These are phyloP conservation scores for Sclerotinia trifoliorum DNA, from an alignment of 2,329 filamentous ascomycete species.

Conservation along the genomic window DNA sequence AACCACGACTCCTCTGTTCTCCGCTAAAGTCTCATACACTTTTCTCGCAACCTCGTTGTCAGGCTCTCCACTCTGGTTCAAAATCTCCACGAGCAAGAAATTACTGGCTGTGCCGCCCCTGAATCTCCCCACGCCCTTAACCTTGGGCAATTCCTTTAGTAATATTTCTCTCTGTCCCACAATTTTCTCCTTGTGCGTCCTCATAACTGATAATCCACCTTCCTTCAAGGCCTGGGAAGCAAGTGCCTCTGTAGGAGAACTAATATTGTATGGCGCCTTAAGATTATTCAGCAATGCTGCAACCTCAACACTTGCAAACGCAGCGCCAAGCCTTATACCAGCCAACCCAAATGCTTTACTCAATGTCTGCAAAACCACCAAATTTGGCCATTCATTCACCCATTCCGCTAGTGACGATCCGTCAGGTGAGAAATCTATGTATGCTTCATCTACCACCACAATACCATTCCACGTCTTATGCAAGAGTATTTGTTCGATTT, in stretches of 20 bases:
- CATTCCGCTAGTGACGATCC: conserved; percentile 83
- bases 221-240: conserved; percentile 70
- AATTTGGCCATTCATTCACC: conserved; percentile 88
- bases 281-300: conserved; percentile 82
- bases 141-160: conserved; percentile 66
- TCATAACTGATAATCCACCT: conserved; percentile 71
- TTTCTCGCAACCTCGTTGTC: conserved; percentile 75
- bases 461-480: conserved; percentile 95
- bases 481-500: conserved; percentile 70
- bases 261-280: conserved; percentile 96
- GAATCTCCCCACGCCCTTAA: conserved; percentile 77
- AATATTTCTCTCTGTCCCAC: conserved; percentile 75
- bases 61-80: conserved; percentile 69
- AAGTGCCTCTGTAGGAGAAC: conserved; percentile 79
- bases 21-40: conserved; percentile 82
- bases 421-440: conserved; percentile 86
- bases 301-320: conserved; percentile 74
- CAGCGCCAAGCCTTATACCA: conserved; percentile 84
- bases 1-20: conserved; percentile 85
- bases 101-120: conserved; percentile 80
- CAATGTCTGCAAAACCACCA: conserved; percentile 98
- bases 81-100: conserved; percentile 86
- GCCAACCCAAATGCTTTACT: conserved; percentile 96
- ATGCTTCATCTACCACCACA: conserved; percentile 91
- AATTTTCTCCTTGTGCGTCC: conserved; percentile 65